Conservation (phyloP, 2,329 filamentous ascomycete genomes). For the Metarhizium humberi region DNA sequence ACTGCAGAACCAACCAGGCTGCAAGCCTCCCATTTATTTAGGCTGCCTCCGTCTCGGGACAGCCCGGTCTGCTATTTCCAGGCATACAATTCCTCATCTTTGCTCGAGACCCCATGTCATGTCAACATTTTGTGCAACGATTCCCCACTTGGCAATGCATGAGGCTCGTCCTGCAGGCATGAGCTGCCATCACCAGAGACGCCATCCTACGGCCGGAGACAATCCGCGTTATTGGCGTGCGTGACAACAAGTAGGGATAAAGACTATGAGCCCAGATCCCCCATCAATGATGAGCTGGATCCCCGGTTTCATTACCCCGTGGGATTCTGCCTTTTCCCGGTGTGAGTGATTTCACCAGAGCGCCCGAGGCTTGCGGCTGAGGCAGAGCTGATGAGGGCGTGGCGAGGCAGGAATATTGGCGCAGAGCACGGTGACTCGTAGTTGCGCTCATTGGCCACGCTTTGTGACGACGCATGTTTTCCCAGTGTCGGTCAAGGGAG, state of each 20-base stretch:
- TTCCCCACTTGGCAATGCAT: neutral
- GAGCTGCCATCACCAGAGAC: too few species aligned
- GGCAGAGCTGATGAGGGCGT: slow-evolving; percentile 3
- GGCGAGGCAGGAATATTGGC: neutral
- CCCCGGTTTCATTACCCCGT: too few species aligned
- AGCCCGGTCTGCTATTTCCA: neutral
- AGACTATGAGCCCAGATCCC: too few species aligned
- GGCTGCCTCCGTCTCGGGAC: neutral
- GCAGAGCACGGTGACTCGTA: too few species aligned
- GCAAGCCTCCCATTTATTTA: neutral
- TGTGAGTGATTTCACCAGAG: neutral
- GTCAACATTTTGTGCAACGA: neutral
- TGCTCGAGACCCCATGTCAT: neutral
- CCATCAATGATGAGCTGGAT: too few species aligned
- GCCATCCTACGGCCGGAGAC: too few species aligned
- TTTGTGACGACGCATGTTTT: too few species aligned
- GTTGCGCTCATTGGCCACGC: too few species aligned
- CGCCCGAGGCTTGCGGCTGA: slow-evolving; percentile 6
- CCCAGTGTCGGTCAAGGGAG: neutral
- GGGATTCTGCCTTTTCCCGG: too few species aligned
- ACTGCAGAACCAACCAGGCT: neutral
- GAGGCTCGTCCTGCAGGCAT: too few species aligned
- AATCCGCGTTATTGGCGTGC: too few species aligned
- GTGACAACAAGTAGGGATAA: too few species aligned
- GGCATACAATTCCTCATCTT: neutral